Evolutionary conservation across 2,329 filamentous ascomycete species (phyloP).

Genomic region (Stagonosporopsis cucurbitacearum): DNA sequence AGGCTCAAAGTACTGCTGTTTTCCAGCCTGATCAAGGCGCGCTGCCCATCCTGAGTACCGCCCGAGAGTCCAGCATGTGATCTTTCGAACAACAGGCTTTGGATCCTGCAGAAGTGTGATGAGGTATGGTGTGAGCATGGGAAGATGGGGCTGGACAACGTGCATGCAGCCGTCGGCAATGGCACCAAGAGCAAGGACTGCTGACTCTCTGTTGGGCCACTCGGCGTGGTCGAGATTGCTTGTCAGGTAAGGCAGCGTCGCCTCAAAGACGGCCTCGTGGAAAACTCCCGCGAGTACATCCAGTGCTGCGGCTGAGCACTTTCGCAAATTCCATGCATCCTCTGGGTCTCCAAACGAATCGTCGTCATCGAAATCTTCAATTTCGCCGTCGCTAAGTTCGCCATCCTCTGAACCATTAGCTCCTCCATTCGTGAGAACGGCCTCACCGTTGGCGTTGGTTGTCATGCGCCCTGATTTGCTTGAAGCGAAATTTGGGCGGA

Average conservation of each 20-base stretch:
- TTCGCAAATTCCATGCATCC: conserved; percentile 92
- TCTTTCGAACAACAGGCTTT: conserved; percentile 91
- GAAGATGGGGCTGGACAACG: conserved; percentile 87
- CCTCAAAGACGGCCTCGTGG: conserved; percentile 83
- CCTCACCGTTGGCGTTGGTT: conserved; percentile 56
- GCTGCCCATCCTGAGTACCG: conserved; percentile 94
- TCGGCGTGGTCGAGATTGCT: conserved; percentile 86
- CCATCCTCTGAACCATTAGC: conserved; percentile 58
- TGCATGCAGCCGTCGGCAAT: conserved; percentile 94
- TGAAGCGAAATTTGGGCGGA: conserved; percentile 91
- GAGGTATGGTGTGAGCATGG: conserved; percentile 87
- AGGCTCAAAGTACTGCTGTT: conserved; percentile 83
- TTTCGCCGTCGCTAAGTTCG: conserved; percentile 85
- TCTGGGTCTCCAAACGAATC: conserved; percentile 78
- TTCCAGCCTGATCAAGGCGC: conserved; percentile 71
- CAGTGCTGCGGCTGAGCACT: conserved; percentile 93
- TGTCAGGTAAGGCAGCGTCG: conserved; percentile 90
- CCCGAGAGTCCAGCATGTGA: conserved; percentile 96
- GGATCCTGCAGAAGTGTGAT: conserved; percentile 82
- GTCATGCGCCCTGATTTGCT: conserved; percentile 65
- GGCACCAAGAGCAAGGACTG: conserved; percentile 90
- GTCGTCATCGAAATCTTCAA: conserved; percentile 76
- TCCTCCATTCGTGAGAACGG: conserved; percentile 52
- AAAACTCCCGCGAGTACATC: conserved; percentile 95
- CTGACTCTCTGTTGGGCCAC: conserved; percentile 92